A percentile compares a stretch with the other conserved stretches of the same genome.
phyloP scores from a whole-genome alignment of 192 early-diverging fungal genomes.

The Lobosporangium transversale region DNA sequence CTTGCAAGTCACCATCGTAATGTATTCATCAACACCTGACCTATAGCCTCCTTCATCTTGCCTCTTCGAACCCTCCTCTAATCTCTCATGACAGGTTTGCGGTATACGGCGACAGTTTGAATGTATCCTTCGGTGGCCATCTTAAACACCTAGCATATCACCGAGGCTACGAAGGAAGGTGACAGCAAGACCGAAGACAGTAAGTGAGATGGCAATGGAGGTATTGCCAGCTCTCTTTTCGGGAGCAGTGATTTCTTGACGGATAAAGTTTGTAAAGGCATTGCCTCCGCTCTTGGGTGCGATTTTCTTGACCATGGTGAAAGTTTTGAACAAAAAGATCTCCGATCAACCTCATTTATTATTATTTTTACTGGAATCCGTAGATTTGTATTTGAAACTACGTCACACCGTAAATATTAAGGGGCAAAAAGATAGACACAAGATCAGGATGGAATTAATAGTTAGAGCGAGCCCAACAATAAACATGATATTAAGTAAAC shows the following conservation, averaged over 20 bases:
- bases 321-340: no score
- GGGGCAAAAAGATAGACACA: no score
- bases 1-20: neutral
- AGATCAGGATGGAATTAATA: no score
- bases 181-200: constrained; percentile 64
- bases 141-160: constrained; percentile 64
- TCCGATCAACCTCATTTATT: no score
- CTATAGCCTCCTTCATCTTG: neutral
- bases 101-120: neutral
- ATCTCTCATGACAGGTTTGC: neutral
- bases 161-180: constrained; percentile 67
- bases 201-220: constrained; percentile 65
- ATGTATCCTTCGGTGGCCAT: no score
- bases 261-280: constrained; percentile 53
- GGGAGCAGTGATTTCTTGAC: constrained; percentile 61
- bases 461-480: no score
- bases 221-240: constrained; percentile 64
- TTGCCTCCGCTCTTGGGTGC: constrained; percentile 52
- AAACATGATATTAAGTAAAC: no score
- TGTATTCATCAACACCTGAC: neutral
- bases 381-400: no score
- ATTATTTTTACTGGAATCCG: no score
- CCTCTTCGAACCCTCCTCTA: neutral
- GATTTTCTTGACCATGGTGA: constrained; percentile 55
- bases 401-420: no score